phyloP scores from a whole-genome alignment of 192 early-diverging fungal genomes.

The Rhizoclosmatium sp. region DNA sequence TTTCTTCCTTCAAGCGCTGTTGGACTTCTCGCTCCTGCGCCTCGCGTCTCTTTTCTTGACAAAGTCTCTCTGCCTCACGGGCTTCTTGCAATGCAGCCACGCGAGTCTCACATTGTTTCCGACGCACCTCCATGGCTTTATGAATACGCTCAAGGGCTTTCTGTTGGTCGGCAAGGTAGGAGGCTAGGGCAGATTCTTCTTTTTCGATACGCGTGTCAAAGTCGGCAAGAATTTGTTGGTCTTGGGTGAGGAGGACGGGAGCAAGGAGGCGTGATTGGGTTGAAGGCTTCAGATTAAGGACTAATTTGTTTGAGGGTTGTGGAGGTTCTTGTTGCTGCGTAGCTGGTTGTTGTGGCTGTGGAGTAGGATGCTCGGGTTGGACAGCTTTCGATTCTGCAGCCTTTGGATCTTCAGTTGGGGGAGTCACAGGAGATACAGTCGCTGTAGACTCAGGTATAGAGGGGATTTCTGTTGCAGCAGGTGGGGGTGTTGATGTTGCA shows the following conservation, averaged over 20 bases:
- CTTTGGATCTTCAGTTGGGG: not conserved
- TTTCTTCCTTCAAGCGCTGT: not conserved
- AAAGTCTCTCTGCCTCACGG: conserved; percentile 3
- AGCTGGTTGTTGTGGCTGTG: not conserved
- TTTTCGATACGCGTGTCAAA: conserved; percentile 28
- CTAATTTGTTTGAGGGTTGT: conserved; percentile 1
- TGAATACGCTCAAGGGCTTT: not conserved
- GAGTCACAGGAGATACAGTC: not conserved
- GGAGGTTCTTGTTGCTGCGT: not conserved
- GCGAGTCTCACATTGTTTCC: not conserved
- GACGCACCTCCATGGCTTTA: not conserved
- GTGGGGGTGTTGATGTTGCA: not conserved
- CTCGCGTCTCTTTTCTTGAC: not conserved
- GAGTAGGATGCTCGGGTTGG: not conserved
- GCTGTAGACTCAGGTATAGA: not conserved
- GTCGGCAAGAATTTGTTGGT: not conserved
- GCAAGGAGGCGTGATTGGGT: conserved; percentile 5
- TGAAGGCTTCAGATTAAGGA: conserved; percentile 28
- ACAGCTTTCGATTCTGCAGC: not conserved
- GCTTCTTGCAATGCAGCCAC: conserved; percentile 11
- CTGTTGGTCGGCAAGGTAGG: conserved; percentile 12
- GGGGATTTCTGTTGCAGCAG: not conserved
- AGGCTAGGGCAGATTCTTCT: conserved; percentile 6
- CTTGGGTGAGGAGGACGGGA: conserved; percentile 4
- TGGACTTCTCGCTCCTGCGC: not conserved